These are phyloP conservation scores for Exophiala calicioides DNA, from an alignment of 2,329 filamentous ascomycete species.

Conservation along the genomic window DNA sequence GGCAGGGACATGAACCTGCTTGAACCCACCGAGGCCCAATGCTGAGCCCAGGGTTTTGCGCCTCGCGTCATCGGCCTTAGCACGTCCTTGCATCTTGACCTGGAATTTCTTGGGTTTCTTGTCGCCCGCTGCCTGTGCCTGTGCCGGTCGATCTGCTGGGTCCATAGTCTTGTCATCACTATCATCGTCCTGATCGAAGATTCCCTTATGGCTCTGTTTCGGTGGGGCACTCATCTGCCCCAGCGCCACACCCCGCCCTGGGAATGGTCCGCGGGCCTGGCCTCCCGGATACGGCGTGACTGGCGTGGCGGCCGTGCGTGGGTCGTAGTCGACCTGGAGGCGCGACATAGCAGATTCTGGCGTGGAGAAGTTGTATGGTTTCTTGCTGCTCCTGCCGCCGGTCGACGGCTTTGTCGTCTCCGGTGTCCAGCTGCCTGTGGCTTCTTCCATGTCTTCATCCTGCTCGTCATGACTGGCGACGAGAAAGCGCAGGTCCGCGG, in stretches of 20 bases:
- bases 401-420: not conserved
- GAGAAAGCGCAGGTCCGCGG: slow-evolving; percentile 9
- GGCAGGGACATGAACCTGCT: too few relatives aligned
- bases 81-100: slow-evolving; percentile 29
- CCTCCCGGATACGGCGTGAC: slow-evolving; percentile 47
- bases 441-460: not conserved
- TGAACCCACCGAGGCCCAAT: slow-evolving; percentile 73
- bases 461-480: slow-evolving; percentile 1
- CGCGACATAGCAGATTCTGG: slow-evolving; percentile 13
- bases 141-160: too few relatives aligned
- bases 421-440: not conserved
- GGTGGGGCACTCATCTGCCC: slow-evolving; percentile 58
- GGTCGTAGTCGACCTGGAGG: slow-evolving; percentile 29
- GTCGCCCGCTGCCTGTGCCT: slow-evolving; percentile 9
- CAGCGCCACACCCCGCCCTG: slow-evolving; percentile 33
- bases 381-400: not conserved
- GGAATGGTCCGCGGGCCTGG: too few relatives aligned
- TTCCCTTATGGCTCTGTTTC: slow-evolving; percentile 49
- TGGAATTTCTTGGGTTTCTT: slow-evolving; percentile 22
- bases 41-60: slow-evolving; percentile 60
- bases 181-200: slow-evolving; percentile 43
- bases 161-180: slow-evolving; percentile 20
- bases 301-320: slow-evolving; percentile 30
- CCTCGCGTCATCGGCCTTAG: slow-evolving; percentile 47
- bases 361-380: not conserved